Evolutionary conservation across 2,329 filamentous ascomycete genomes (phyloP).

Genomic region (Endoconidiophora polonica): DNA sequence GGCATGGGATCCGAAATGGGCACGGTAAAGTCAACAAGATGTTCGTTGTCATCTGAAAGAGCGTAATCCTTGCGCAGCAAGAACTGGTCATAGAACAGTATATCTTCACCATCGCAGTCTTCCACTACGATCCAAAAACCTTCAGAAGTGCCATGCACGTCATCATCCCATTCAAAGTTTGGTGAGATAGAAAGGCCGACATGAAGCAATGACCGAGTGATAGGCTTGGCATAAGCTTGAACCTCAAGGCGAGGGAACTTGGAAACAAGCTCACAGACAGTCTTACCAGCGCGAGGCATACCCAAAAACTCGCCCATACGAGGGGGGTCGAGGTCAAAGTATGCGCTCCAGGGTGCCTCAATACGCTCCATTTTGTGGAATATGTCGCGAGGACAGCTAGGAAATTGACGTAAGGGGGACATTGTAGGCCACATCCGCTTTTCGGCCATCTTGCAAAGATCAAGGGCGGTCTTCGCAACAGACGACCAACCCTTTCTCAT

Average conservation of each 20-base stretch:
- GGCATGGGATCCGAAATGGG: constrained; percentile 96
- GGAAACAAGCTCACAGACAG: constrained; percentile 70
- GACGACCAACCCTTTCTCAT: constrained; percentile 91
- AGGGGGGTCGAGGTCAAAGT: constrained; percentile 91
- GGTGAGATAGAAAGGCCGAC: constrained; percentile 83
- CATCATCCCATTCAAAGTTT: constrained; percentile 90
- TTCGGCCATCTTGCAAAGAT: constrained; percentile 97
- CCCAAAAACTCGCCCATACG: constrained; percentile 90
- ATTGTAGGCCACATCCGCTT: constrained; percentile 99
- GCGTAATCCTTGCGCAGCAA: constrained; percentile 82
- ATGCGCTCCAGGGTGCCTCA: constrained; percentile 81
- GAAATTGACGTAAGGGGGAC: constrained; percentile 86
- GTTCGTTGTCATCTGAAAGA: constrained; percentile 70
- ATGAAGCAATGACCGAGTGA: constrained; percentile 83
- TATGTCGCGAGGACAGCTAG: constrained; percentile 65
- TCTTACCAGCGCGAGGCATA: constrained; percentile 71
- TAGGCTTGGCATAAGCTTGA: constrained; percentile 82
- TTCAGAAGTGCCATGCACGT: constrained; percentile 72
- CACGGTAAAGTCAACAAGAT: constrained; percentile 89
- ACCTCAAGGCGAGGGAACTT: constrained; percentile 91
- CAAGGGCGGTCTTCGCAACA: constrained; percentile 80
- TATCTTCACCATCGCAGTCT: constrained; percentile 92
- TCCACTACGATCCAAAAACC: constrained; percentile 96
- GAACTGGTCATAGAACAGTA: constrained; percentile 89
- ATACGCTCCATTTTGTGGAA: constrained; percentile 87